Evolutionary conservation across 2,329 filamentous ascomycete species (phyloP), one percentile per base, ranked within the genome.

Genomic region (Colletotrichum navitas): DNA sequence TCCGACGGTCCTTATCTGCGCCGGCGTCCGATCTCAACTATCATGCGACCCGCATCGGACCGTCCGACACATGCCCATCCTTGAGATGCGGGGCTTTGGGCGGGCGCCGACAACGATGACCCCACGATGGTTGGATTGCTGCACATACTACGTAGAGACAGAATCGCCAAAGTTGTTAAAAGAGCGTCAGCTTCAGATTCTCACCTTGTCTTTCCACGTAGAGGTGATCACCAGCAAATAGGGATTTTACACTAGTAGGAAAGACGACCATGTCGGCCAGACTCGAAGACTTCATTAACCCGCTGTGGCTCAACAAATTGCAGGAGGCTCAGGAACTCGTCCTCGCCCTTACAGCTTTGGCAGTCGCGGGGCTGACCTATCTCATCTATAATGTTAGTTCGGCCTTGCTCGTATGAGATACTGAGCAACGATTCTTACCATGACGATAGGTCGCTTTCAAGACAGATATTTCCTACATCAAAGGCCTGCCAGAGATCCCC

Each of bases 381-480:
- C 18, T 54, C 24, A 32, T 54, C 16, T 54, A 54, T 16, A 32
- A 32, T 54, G 51, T 32, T 2, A 32, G 51, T 54, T 54, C 2
- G 7, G 16, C 26, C 51, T 26, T 21, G 51, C 26, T 32, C 6
- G 26, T 26, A 32, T 21, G 16, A 21, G 51, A 18, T 14, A 5
- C 7, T 10, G 29, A 21, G 21, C 7, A 5, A 32, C 16, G 3
- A 32, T 32, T 32, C 51, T 54, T 10, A 54, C 51, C 24, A 54
- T 32, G 51, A 1, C 16, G 2, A 34, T 76, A 80, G 45, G 58
- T 47, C 29, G 77, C 85, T n/a, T 83, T 83, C 61, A 75, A 77
- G 1, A 91, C 89, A 2, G 88, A 91, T 74, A 80, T 84, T 0
- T 86, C 89, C 6, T 89, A 88, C 76, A 90, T 91, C 78, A 90